These are phyloP conservation scores for Ceratobasidium sp. DNA, from an alignment of 1,284 basidiomycete species.

Conservation along the genomic window DNA sequence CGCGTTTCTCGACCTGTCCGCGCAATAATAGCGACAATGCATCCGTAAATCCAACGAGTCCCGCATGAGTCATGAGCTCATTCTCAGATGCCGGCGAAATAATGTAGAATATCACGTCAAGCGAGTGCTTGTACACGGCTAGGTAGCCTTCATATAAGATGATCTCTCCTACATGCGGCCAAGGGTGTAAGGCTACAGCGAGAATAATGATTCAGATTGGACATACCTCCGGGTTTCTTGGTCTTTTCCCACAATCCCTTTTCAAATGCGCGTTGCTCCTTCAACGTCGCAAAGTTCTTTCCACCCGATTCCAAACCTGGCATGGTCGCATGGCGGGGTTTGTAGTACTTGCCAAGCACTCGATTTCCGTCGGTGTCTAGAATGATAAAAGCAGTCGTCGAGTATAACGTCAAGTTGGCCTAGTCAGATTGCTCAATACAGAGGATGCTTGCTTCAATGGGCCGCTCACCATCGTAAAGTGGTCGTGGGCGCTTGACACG, in stretches of 20 bases:
- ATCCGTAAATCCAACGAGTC: constrained; percentile 86
- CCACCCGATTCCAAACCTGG: constrained; percentile 59
- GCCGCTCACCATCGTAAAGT: neutral
- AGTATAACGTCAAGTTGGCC: constrained; percentile 86
- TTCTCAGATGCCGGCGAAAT: constrained; percentile 90
- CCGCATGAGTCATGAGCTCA: constrained; percentile 92
- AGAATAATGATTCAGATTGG: neutral
- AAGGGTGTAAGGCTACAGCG: neutral
- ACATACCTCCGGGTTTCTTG: constrained; percentile 84
- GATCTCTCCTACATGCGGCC: constrained; percentile 76
- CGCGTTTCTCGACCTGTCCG: constrained; percentile 94
- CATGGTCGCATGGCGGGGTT: constrained; percentile 65
- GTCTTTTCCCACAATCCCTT: constrained; percentile 96
- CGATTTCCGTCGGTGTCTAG: constrained; percentile 95
- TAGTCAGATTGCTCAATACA: constrained; percentile 41
- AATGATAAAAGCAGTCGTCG: constrained; percentile 85
- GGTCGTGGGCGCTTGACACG: constrained; percentile 3
- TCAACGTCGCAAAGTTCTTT: constrained; percentile 74
- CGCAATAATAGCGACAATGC: constrained; percentile 85
- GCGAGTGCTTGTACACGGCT: constrained; percentile 91
- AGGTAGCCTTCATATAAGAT: constrained; percentile 91
- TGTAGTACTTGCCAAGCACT: constrained; percentile 95
- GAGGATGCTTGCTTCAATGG: neutral
- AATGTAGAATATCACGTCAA: constrained; percentile 96
- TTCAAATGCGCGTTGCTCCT: constrained; percentile 96